Evolutionary conservation across 352 stramenopile species (phyloP).

Genomic region (Phytophthora melonis): DNA sequence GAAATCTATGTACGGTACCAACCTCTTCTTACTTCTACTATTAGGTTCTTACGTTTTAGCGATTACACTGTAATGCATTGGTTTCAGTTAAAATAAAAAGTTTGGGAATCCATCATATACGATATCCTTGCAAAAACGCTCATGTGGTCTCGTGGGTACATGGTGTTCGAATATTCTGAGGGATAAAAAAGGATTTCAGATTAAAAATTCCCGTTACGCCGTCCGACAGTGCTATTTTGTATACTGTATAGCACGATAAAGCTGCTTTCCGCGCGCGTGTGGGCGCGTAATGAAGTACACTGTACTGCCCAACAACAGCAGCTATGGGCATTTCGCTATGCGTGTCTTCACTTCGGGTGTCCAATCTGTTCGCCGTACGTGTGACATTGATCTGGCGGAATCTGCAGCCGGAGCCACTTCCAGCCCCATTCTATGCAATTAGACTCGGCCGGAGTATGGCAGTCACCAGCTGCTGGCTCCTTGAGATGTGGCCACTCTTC

Average conservation of each 20-base stretch:
- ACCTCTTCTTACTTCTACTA: too few species aligned
- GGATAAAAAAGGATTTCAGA: conserved; percentile 33
- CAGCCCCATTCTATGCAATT: conserved; percentile 8
- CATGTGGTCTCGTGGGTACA: not conserved
- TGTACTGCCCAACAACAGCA: not conserved
- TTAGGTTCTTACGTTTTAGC: too few species aligned
- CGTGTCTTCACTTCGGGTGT: conserved; percentile 4
- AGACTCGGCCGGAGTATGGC: not conserved
- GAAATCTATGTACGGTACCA: too few species aligned
- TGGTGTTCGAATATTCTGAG: conserved; percentile 9
- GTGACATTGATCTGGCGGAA: conserved; percentile 27
- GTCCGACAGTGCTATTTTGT: too few species aligned
- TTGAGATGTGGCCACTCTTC: conserved; percentile 11
- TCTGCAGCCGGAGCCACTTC: not conserved
- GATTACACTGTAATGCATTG: too few species aligned
- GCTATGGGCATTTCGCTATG: conserved; percentile 2
- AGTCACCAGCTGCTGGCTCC: conserved; percentile 11
- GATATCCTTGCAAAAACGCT: not conserved
- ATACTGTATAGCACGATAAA: too few species aligned
- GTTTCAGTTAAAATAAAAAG: too few species aligned
- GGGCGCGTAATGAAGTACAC: too few species aligned
- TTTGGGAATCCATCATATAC: not conserved
- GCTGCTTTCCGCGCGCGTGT: too few species aligned
- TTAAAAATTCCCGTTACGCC: conserved; percentile 21
- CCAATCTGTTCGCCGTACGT: conserved; percentile 29